A percentile compares a stretch with the other conserved stretches of the same genome.
phyloP scores from a whole-genome alignment of 1,139 yeast genomes.

The Debaryomycetaceae sp. region DNA sequence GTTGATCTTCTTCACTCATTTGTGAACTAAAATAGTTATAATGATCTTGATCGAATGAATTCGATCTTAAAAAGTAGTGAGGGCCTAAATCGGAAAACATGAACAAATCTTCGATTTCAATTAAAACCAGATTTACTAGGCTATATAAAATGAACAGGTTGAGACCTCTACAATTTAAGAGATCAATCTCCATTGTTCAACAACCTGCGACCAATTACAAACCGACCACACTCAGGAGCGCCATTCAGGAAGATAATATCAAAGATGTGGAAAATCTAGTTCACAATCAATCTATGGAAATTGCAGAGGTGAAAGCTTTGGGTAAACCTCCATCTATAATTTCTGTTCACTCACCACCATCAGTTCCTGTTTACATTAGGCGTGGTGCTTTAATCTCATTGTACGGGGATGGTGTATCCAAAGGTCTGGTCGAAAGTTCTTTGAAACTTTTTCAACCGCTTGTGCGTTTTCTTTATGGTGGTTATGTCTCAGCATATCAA shows the following conservation, averaged over 20 bases:
- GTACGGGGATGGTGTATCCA: slow-evolving; percentile 27
- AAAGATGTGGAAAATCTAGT: slow-evolving; percentile 16
- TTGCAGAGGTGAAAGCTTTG: slow-evolving; percentile 33
- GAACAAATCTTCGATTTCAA: neutral
- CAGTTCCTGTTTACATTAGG: slow-evolving; percentile 49
- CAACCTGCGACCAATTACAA: slow-evolving; percentile 2
- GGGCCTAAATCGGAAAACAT: neutral
- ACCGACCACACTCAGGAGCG: slow-evolving; percentile 1
- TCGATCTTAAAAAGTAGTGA: neutral
- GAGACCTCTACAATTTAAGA: neutral
- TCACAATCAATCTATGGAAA: slow-evolving; percentile 15
- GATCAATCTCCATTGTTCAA: neutral
- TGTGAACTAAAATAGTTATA: too few species aligned
- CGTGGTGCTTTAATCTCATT: slow-evolving; percentile 49
- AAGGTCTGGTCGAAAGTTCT: slow-evolving; percentile 25
- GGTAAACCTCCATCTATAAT: slow-evolving; percentile 46
- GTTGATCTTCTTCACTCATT: too few species aligned
- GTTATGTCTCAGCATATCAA: slow-evolving; percentile 41
- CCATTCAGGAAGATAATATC: slow-evolving; percentile 13
- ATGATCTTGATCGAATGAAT: neutral
- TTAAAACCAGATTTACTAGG: neutral
- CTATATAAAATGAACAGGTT: neutral
- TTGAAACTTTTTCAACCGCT: slow-evolving; percentile 34
- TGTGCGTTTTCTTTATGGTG: slow-evolving; percentile 40
- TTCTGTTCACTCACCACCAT: slow-evolving; percentile 51